phyloP scores from a whole-genome alignment of 345 rosid genomes.

The Toxicodendron radicans region DNA sequence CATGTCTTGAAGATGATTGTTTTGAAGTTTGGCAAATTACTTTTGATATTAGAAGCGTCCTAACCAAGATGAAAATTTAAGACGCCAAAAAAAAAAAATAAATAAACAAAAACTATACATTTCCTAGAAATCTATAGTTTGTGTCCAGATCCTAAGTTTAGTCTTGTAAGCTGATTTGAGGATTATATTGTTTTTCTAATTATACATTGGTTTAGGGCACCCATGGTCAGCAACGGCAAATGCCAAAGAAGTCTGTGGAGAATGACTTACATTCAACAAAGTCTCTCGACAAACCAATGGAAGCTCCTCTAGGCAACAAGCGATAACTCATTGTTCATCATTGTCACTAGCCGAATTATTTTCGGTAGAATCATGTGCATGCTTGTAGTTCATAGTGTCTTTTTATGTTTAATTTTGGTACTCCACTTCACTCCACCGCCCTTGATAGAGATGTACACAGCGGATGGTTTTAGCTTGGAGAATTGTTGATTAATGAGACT shows the following conservation, averaged over 20 bases:
- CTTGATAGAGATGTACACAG: too few species aligned
- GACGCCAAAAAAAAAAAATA: background rate
- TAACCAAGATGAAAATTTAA: too few species aligned
- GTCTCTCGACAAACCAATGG: constrained; percentile 11
- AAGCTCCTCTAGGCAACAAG: constrained; percentile 9
- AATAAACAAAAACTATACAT: too few species aligned
- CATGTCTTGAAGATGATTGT: background rate
- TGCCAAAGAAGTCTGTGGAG: constrained; percentile 14
- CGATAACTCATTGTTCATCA: background rate
- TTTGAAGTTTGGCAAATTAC: too few species aligned
- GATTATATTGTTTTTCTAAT: background rate
- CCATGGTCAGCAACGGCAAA: constrained; percentile 39
- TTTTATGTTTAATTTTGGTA: background rate
- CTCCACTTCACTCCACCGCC: too few species aligned
- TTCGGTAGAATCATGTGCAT: background rate
- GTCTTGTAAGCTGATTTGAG: background rate
- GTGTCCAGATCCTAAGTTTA: background rate
- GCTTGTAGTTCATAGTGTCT: background rate
- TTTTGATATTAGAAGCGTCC: too few species aligned
- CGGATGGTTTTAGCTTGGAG: too few species aligned
- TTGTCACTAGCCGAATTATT: too few species aligned
- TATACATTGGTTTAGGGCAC: constrained; percentile 23
- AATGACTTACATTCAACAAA: constrained; percentile 4
- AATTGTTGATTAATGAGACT: too few species aligned
- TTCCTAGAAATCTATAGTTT: background rate